phyloP scores from a whole-genome alignment of 805 yeast species.

The Candida boidinii region DNA sequence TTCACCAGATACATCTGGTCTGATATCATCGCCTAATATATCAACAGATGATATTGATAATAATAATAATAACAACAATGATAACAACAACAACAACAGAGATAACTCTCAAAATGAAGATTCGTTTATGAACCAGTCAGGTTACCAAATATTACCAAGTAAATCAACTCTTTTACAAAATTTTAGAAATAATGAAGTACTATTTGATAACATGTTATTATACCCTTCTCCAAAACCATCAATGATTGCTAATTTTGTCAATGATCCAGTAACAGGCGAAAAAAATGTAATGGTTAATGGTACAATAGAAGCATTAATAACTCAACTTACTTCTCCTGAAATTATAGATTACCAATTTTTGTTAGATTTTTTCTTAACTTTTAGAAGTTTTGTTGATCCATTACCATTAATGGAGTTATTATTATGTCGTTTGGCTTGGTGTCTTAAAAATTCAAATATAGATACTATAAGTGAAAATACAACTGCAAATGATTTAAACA shows the following conservation, averaged over 20 bases:
- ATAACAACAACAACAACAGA: not conserved
- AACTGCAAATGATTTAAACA: no score
- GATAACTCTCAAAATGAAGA: no score
- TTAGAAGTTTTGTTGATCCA: conserved; percentile 59
- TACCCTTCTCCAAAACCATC: conserved; percentile 25
- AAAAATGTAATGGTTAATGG: conserved; percentile 15
- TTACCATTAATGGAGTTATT: conserved; percentile 51
- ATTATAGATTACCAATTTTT: conserved; percentile 68
- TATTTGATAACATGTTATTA: conserved; percentile 22
- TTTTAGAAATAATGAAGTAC: conserved; percentile 23
- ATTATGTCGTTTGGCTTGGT: conserved; percentile 65
- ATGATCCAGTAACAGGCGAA: no score
- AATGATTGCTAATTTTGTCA: conserved; percentile 19
- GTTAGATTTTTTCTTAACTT: conserved; percentile 82
- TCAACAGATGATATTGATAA: not conserved
- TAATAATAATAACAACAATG: not conserved
- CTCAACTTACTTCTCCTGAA: conserved; percentile 63
- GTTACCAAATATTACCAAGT: no score
- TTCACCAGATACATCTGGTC: no score
- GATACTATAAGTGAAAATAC: no score
- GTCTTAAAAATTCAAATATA: conserved; percentile 29
- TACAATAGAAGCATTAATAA: conserved; percentile 35
- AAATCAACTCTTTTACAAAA: conserved; percentile 21
- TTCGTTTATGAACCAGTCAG: no score
- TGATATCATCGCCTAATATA: no score